phyloP scores from a whole-genome alignment of 2,329 filamentous ascomycete genomes.

The Bertia moriformis region DNA sequence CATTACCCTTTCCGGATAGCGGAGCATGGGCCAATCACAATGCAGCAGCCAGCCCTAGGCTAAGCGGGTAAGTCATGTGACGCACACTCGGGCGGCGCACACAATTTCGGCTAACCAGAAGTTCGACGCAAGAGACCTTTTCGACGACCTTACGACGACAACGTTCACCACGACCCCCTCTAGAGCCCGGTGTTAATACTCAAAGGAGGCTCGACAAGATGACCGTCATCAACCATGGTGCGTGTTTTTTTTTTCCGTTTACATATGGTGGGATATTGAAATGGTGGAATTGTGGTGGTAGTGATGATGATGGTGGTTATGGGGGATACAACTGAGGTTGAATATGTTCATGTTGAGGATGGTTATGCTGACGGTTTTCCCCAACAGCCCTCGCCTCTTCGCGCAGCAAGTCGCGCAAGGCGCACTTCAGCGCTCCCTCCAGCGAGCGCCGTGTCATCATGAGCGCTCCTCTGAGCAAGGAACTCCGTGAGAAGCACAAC shows the following conservation, averaged over 20 bases:
- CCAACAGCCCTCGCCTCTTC: conserved; percentile 53
- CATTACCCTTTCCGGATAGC: not conserved
- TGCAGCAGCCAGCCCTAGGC: not conserved
- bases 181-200: not conserved
- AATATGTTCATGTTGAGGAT: no score
- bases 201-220: conserved; percentile 1
- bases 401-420: conserved; percentile 96
- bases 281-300: no score
- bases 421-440: conserved; percentile 91
- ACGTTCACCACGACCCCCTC: not conserved
- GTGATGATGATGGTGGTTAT: no score
- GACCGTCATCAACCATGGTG: not conserved
- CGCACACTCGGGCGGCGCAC: not conserved
- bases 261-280: no score
- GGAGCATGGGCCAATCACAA: not conserved
- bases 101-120: not conserved
- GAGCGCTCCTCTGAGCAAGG: conserved; percentile 89
- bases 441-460: conserved; percentile 91
- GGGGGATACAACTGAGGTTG: no score
- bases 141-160: not conserved
- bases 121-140: not conserved
- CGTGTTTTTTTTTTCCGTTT: not conserved
- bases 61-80: not conserved
- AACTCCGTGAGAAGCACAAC: conserved; percentile 98
- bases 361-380: no score